Base-by-base conservation (phyloP, 2,329 filamentous ascomycete species). In the Penicillium aurantiogriseum region DNA sequence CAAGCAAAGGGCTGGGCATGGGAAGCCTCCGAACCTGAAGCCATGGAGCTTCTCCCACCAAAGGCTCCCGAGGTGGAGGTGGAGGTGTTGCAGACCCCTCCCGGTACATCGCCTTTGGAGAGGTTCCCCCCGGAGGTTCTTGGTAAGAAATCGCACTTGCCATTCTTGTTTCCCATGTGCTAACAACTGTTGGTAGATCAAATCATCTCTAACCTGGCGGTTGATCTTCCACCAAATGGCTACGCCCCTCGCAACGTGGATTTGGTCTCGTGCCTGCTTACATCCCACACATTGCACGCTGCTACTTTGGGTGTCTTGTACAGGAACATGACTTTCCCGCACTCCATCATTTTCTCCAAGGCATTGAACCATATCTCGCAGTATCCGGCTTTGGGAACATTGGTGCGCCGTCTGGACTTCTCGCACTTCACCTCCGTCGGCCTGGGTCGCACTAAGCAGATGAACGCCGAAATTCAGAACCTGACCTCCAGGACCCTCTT, bases 381-480 rank as follows among this genome's bases (percentile, higher is more conserved):
- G 57, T 86, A 92, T 70, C 84, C 85, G 2, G 80, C 85, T 9
- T 80, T 92, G 53, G 90, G 90, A 45, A 88, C 85, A 40, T 85
- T 92, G 66, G 89, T 93, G 44, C 86, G 88, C 57, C 87, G 90
- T 50, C 79, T 93, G 45, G 90, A 94, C 76, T 92, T 94, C 68
- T 92, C 89, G 61, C 90, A 92, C 78, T 92, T 92, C 76, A 92
- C 91, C 71, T 90, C 89, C 23, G 86, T 88, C 54, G 88, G 88
- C 54, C 81, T 91, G 62, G 91, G 92, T 69, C 84, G 85, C 59
- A 91, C 88, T 17, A 88, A 86, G 63, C 85, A 86, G 72, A 88
- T 91, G 81, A 87, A 90, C 57, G 82, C 84, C 23, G 83, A 89
- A 73, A 90, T 90, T 56, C 85, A 85, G 69, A 92, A 92, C 75